Conservation (phyloP, 331 rosid species). For the Malus hybrid region DNA sequence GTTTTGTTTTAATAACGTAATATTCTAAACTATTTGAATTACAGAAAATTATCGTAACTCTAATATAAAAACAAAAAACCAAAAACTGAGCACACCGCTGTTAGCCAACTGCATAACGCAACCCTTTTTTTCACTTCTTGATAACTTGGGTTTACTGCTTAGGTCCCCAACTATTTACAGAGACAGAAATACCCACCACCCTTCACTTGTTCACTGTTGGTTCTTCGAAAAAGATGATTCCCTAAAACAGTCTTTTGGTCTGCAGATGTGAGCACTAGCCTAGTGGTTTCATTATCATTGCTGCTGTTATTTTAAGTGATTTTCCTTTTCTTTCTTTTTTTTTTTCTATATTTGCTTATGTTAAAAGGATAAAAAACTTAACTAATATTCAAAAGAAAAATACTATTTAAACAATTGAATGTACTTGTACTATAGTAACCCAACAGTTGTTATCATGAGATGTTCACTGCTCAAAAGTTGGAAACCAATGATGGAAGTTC, state of each 20-base stretch:
- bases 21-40: too few species aligned
- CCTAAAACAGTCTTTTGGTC: neutral
- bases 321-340: neutral
- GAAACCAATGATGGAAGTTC: slow-evolving; percentile 18
- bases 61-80: too few species aligned
- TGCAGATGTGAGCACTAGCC: neutral
- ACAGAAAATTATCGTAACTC: too few species aligned
- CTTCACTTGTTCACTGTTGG: neutral
- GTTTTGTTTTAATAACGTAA: too few species aligned
- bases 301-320: neutral
- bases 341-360: neutral
- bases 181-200: slow-evolving; percentile 10
- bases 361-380: neutral
- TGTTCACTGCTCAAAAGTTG: slow-evolving; percentile 14
- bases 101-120: too few species aligned
- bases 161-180: slow-evolving; percentile 2
- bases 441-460: slow-evolving; percentile 10
- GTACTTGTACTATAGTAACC: neutral
- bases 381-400: slow-evolving; percentile 3
- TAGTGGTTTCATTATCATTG: slow-evolving; percentile 3
- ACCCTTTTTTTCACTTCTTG: slow-evolving; percentile 10
- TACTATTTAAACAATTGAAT: slow-evolving; percentile 3
- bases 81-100: too few species aligned
- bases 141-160: slow-evolving; percentile 11
- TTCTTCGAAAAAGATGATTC: neutral